phyloP scores from a whole-genome alignment of 2,329 filamentous ascomycete species.

The Catunica adiposa region DNA sequence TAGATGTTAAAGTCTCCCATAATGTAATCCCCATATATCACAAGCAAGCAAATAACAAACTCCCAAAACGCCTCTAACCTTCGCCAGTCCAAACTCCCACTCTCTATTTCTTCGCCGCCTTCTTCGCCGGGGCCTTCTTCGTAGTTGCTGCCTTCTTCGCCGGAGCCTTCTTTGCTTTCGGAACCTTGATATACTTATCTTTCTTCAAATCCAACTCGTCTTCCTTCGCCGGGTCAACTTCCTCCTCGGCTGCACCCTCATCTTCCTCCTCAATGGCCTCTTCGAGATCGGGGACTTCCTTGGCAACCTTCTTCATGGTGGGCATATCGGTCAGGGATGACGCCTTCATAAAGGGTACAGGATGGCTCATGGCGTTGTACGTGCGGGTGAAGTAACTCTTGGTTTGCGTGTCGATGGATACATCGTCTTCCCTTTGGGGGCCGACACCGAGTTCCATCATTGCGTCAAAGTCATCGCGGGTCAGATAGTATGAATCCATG shows the following conservation, averaged over 20 bases:
- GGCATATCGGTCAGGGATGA: conserved; percentile 36
- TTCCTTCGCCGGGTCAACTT: conserved; percentile 49
- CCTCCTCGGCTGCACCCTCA: conserved; percentile 44
- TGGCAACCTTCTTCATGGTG: conserved; percentile 52
- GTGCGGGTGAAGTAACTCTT: conserved; percentile 80
- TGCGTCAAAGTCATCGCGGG: conserved; percentile 84
- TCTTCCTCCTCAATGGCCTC: conserved; percentile 92
- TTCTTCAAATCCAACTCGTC: conserved; percentile 74
- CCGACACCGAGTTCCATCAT: conserved; percentile 85
- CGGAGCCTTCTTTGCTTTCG: conserved; percentile 50
- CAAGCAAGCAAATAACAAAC: neutral
- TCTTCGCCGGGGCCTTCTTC: conserved; percentile 34
- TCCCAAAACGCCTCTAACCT: neutral
- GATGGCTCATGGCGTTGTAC: conserved; percentile 78
- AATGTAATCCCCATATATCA: neutral
- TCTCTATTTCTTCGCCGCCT: conserved; percentile 15
- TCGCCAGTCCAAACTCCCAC: conserved; percentile 2
- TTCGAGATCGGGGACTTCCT: conserved; percentile 81
- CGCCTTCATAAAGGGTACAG: conserved; percentile 91
- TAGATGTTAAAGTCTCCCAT: neutral
- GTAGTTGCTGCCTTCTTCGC: conserved; percentile 25
- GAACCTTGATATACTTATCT: conserved; percentile 90
- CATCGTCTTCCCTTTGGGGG: conserved; percentile 55
- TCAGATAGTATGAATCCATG: conserved; percentile 95
- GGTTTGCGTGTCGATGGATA: conserved; percentile 68